These are phyloP conservation scores for Psilocybe subaeruginosa DNA, from an alignment of 768 basidiomycete species.

Conservation along the genomic window DNA sequence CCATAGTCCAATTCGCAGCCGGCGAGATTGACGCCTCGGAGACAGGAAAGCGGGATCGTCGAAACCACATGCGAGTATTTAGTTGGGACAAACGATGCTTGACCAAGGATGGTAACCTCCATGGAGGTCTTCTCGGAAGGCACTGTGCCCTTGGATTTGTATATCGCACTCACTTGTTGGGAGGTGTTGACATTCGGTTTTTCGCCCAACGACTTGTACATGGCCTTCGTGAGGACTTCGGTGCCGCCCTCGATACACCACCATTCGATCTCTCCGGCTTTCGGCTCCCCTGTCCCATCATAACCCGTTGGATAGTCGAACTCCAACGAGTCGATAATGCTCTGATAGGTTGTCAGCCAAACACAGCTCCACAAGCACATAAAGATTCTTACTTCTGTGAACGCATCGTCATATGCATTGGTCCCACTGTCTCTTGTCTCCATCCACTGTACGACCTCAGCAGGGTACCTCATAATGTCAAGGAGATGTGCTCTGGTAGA, in stretches of 20 bases:
- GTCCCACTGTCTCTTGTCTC: slow-evolving; percentile 33
- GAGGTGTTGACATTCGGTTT: slow-evolving; percentile 2
- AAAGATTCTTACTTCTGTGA: slow-evolving; percentile 28
- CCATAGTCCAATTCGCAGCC: slow-evolving; percentile 22
- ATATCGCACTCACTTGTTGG: slow-evolving; percentile 9
- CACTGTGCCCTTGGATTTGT: background rate
- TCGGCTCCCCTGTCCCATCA: background rate
- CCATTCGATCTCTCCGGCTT: slow-evolving; percentile 12
- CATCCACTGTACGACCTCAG: slow-evolving; percentile 32
- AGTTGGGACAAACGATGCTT: background rate
- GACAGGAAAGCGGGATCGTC: slow-evolving; percentile 31
- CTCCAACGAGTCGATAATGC: slow-evolving; percentile 16
- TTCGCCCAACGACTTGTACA: slow-evolving; percentile 8
- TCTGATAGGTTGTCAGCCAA: background rate
- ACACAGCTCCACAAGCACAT: background rate
- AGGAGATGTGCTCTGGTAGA: slow-evolving; percentile 20
- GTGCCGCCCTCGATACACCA: slow-evolving; percentile 26
- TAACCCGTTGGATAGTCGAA: slow-evolving; percentile 16
- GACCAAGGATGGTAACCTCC: slow-evolving; percentile 9
- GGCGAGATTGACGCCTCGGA: slow-evolving; percentile 31
- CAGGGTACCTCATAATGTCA: slow-evolving; percentile 13
- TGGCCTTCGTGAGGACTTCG: slow-evolving; percentile 15
- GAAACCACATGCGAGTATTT: slow-evolving; percentile 31
- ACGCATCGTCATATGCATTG: slow-evolving; percentile 34
- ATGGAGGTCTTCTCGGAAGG: slow-evolving; percentile 1